Conservation (phyloP, 495 filamentous ascomycete genomes). For the Thozetella sp. region DNA sequence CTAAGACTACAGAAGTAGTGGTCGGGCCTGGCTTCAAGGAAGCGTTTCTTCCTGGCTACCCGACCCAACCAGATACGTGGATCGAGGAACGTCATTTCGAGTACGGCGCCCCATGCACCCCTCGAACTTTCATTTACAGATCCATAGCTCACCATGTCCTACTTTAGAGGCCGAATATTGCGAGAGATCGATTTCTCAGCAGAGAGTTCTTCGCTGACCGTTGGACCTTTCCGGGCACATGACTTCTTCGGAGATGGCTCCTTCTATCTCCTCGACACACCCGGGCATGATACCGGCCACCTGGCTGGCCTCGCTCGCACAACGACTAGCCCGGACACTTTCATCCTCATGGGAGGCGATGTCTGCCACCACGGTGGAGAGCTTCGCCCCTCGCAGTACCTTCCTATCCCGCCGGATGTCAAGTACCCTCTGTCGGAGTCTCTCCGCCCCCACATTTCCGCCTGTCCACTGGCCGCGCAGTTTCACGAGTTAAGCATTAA, state of each 20-base stretch:
- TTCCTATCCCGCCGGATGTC: constrained; percentile 1
- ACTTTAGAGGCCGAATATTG: constrained; percentile 30
- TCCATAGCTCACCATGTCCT: constrained; percentile 19
- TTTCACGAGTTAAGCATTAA: background rate
- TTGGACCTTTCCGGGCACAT: constrained; percentile 40
- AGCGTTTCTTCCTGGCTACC: constrained; percentile 37
- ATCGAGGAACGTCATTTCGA: background rate
- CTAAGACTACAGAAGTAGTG: constrained; percentile 35
- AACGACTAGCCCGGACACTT: constrained; percentile 16
- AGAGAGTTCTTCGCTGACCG: constrained; percentile 2
- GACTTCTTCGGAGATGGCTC: constrained; percentile 56
- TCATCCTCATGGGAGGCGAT: constrained; percentile 24
- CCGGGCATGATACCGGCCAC: constrained; percentile 50
- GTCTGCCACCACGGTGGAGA: constrained; percentile 15
- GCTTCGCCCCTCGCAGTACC: constrained; percentile 4
- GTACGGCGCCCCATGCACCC: background rate
- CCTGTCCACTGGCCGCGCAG: background rate
- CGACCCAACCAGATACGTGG: constrained; percentile 18
- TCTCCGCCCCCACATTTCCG: background rate
- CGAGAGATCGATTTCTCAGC: constrained; percentile 30
- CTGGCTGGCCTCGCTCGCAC: constrained; percentile 44
- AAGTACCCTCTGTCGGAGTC: background rate
- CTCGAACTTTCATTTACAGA: background rate
- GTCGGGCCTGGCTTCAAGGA: constrained; percentile 52
- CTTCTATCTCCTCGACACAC: constrained; percentile 48